These are phyloP conservation scores for Fusarium lyarnte DNA, from an alignment of 2,329 filamentous ascomycete species.

Conservation along the genomic window DNA sequence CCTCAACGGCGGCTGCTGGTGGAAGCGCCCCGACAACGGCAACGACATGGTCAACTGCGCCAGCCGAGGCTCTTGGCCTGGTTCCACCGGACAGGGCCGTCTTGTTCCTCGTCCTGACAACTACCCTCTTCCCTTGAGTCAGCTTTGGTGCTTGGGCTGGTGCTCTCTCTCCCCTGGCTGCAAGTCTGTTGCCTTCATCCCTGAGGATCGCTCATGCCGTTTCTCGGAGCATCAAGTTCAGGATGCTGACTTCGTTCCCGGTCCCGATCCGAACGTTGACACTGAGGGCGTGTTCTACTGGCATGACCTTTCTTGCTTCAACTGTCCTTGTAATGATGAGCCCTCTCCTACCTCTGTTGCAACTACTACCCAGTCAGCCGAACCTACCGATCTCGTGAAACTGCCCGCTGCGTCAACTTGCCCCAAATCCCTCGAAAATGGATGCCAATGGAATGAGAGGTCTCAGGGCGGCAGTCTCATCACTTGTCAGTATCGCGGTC, in stretches of 20 bases:
- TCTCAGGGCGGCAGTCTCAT: background rate
- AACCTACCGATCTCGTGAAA: background rate
- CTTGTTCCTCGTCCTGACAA: background rate
- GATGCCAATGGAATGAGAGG: background rate
- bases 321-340: slow-evolving; percentile 3
- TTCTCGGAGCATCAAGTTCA: slow-evolving; percentile 5
- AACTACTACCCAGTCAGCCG: background rate
- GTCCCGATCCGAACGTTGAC: background rate
- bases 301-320: slow-evolving; percentile 13
- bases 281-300: slow-evolving; percentile 9
- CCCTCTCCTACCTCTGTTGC: background rate
- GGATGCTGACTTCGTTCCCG: background rate
- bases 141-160: slow-evolving; percentile 14
- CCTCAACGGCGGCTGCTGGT: slow-evolving; percentile 11
- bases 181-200: background rate
- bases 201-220: background rate
- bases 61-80: background rate
- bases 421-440: background rate
- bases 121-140: background rate
- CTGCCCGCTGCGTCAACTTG: slow-evolving; percentile 8
- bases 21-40: background rate
- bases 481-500: background rate
- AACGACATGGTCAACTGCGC: background rate
- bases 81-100: background rate
- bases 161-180: background rate